Evolutionary conservation across 2,329 filamentous ascomycete species (phyloP).

Genomic region (Botrytis paeoniae): DNA sequence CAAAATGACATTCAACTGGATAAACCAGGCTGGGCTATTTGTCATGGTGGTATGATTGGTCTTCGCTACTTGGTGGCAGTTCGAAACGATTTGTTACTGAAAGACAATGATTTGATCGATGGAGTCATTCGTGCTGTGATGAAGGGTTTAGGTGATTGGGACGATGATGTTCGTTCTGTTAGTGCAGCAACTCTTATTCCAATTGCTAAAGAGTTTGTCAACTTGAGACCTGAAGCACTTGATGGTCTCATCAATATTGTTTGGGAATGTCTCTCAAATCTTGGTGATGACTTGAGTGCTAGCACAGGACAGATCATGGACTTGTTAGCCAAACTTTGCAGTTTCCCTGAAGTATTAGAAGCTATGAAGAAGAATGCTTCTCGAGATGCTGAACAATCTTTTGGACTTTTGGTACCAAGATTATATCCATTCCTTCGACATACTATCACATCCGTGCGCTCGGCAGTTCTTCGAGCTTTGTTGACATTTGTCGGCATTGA

Average conservation of each 20-base stretch:
- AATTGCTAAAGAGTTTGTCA: constrained; percentile 92
- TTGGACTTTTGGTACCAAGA: constrained; percentile 85
- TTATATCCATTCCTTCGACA: constrained; percentile 95
- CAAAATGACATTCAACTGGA: constrained; percentile 75
- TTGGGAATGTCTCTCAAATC: constrained; percentile 93
- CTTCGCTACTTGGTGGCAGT: constrained; percentile 93
- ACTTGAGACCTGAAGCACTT: constrained; percentile 73
- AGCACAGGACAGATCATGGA: constrained; percentile 99
- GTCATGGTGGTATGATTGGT: constrained; percentile 97
- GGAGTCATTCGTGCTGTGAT: constrained; percentile 90
- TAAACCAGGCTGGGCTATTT: constrained; percentile 84
- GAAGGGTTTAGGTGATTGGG: constrained; percentile 84
- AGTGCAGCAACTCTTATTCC: constrained; percentile 97
- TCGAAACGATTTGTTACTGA: constrained; percentile 83
- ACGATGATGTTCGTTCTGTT: constrained; percentile 95
- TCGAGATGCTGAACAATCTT: constrained; percentile 81
- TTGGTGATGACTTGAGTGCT: constrained; percentile 95
- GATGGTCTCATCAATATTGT: constrained; percentile 87
- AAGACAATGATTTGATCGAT: constrained; percentile 83
- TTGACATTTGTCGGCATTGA: constrained; percentile 90
- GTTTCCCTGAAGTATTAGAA: constrained; percentile 86
- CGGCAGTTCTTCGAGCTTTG: constrained; percentile 87
- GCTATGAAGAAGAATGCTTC: constrained; percentile 91
- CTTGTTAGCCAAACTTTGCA: constrained; percentile 88
- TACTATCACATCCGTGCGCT: constrained; percentile 92